Conservation (phyloP, 2,329 filamentous ascomycete species). For the Periglandula ipomoeae region DNA sequence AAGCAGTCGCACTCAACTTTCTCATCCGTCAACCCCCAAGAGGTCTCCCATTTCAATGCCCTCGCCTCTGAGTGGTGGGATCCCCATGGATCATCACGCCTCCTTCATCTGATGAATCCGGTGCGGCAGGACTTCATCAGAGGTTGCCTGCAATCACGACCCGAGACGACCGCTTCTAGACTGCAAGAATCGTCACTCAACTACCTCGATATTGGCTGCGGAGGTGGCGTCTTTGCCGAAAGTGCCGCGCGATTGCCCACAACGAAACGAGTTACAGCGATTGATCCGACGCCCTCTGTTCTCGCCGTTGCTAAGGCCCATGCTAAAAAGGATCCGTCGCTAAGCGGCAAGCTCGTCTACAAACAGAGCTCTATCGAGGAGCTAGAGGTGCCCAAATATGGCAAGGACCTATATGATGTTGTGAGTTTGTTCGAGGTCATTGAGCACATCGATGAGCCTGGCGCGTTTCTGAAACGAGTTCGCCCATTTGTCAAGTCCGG, state of each 20-base stretch:
- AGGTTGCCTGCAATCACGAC: constrained; percentile 52
- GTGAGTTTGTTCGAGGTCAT: constrained; percentile 90
- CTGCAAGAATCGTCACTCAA: constrained; percentile 32
- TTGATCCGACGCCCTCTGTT: constrained; percentile 69
- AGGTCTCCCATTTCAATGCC: constrained; percentile 89
- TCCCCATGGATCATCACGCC: constrained; percentile 79
- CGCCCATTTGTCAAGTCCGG: constrained; percentile 75
- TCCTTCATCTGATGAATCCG: constrained; percentile 97
- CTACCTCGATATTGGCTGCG: constrained; percentile 90
- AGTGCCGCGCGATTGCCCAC: constrained; percentile 61
- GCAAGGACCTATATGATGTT: constrained; percentile 56
- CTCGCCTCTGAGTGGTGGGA: constrained; percentile 98
- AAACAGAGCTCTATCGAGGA: constrained; percentile 69
- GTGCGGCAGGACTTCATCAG: constrained; percentile 88
- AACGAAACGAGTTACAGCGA: constrained; percentile 59
- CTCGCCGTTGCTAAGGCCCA: constrained; percentile 68
- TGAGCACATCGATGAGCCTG: constrained; percentile 76
- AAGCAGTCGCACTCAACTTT: constrained; percentile 22
- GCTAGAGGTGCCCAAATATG: constrained; percentile 34
- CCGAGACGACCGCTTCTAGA: constrained; percentile 24
- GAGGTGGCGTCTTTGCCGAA: constrained; percentile 94
- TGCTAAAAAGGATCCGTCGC: constrained; percentile 60
- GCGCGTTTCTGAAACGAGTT: constrained; percentile 62
- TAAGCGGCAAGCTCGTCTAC: constrained; percentile 60
- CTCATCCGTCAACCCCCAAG: constrained; percentile 75